Conservation (phyloP, 2,329 filamentous ascomycete species). For the Fusarium globosum region DNA sequence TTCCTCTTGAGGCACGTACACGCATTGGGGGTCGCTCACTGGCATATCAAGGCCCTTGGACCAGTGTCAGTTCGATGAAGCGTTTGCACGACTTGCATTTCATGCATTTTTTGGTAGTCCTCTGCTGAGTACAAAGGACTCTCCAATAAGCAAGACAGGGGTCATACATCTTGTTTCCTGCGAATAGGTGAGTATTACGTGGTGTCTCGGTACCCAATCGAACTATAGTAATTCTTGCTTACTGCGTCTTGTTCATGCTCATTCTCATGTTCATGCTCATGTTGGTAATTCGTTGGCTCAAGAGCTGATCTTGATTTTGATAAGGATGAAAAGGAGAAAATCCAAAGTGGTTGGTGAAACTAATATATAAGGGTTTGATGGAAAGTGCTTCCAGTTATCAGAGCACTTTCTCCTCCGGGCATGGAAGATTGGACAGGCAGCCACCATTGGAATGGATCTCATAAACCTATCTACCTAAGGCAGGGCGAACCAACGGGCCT, state of each 20-base stretch:
- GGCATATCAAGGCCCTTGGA: conserved; percentile 8
- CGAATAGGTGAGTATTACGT: neutral
- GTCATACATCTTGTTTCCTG: conserved; percentile 27
- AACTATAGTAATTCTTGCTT: neutral
- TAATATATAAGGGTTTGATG: neutral
- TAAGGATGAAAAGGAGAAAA: neutral
- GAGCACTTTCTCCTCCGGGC: neutral
- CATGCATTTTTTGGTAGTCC: too few species aligned
- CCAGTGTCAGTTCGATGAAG: conserved; percentile 1
- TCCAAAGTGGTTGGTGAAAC: neutral
- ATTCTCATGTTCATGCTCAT: conserved; percentile 22
- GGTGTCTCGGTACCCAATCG: neutral
- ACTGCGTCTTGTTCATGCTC: conserved; percentile 19
- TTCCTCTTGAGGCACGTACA: conserved; percentile 70
- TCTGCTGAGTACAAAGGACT: neutral
- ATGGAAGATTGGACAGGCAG: neutral
- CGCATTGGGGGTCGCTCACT: conserved; percentile 40
- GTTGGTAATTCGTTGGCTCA: neutral
- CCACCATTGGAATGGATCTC: neutral
- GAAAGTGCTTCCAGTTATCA: neutral
- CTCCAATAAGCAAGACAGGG: neutral
- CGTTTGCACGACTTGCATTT: neutral
- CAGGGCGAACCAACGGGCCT: conserved; percentile 16
- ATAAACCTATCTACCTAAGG: neutral
- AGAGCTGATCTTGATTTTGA: neutral